Evolutionary conservation across 176 grass and related monocot species (phyloP).

Genomic region (Puccinellia tenuiflora): DNA sequence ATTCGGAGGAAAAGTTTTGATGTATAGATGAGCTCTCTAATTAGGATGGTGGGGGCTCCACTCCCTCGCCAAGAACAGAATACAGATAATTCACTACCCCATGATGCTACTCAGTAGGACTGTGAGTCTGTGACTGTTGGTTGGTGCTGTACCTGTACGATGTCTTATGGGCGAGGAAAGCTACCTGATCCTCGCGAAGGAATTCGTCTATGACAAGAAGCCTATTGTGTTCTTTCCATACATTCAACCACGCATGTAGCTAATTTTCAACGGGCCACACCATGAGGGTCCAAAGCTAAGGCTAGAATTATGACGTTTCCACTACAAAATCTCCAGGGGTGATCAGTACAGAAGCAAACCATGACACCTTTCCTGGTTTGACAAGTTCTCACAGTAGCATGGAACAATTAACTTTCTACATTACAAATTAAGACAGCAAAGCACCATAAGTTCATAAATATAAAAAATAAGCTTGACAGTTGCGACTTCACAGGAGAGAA

Average conservation of each 20-base stretch:
- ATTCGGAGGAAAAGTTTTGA: not conserved
- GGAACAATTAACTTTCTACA: not conserved
- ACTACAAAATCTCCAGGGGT: not conserved
- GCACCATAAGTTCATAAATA: not conserved
- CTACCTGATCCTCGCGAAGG: not conserved
- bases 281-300: too few species aligned
- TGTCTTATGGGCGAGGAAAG: not conserved
- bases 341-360: not conserved
- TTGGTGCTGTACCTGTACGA: not conserved
- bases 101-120: not conserved
- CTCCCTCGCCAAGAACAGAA: not conserved
- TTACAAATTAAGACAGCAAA: not conserved
- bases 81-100: not conserved
- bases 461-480: not conserved
- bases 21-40: not conserved
- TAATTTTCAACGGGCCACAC: not conserved
- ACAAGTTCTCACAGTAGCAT: not conserved
- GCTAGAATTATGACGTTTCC: not conserved
- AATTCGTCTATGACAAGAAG: not conserved
- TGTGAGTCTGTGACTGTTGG: not conserved
- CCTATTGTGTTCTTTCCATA: not conserved
- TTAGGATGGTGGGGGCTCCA: not conserved
- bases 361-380: not conserved
- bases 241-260: not conserved
- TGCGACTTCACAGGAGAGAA: not conserved